phyloP scores from a whole-genome alignment of 495 filamentous ascomycete species.

The Penicillium parvum region DNA sequence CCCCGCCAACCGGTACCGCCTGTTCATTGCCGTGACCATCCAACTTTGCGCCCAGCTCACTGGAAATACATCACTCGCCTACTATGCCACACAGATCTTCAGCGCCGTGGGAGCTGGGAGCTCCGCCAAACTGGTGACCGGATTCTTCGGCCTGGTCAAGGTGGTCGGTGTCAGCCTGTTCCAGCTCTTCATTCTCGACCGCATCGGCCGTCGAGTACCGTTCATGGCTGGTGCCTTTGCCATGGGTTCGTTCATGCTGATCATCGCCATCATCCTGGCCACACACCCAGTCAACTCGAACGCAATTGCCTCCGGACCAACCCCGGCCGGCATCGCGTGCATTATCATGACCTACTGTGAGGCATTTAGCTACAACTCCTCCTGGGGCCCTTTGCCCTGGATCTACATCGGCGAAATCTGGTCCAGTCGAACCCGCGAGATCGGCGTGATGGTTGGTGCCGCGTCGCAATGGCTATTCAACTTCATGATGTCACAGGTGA shows the following conservation, averaged over 20 bases:
- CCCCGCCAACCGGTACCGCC: slow-evolving; percentile 39
- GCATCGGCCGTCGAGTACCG: slow-evolving; percentile 47
- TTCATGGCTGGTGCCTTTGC: slow-evolving; percentile 50
- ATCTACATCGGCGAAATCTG: slow-evolving; percentile 51
- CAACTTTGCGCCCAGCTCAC: slow-evolving; percentile 44
- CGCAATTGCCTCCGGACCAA: slow-evolving; percentile 20
- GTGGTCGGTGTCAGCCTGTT: slow-evolving; percentile 40
- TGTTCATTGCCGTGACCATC: slow-evolving; percentile 41
- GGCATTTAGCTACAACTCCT: slow-evolving; percentile 43
- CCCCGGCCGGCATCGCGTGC: slow-evolving; percentile 38
- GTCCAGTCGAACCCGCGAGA: slow-evolving; percentile 46
- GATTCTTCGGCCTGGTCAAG: slow-evolving; percentile 48
- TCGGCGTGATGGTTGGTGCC: slow-evolving; percentile 42
- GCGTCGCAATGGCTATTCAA: slow-evolving; percentile 56
- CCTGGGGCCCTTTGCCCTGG: slow-evolving; percentile 33
- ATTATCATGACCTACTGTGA: slow-evolving; percentile 49
- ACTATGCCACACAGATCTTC: slow-evolving; percentile 48
- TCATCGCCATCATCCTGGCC: slow-evolving; percentile 45
- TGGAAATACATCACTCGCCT: slow-evolving; percentile 46
- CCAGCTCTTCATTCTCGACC: slow-evolving; percentile 47
- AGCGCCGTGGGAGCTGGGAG: slow-evolving; percentile 39
- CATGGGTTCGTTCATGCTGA: slow-evolving; percentile 50
- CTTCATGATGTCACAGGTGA: slow-evolving; percentile 51
- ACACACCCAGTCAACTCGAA: slow-evolving; percentile 39
- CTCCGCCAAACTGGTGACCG: slow-evolving; percentile 41